A percentile compares a stretch with the other conserved stretches of the same genome.
phyloP scores from a whole-genome alignment of 75 land plant species.

The Picea glauca region DNA sequence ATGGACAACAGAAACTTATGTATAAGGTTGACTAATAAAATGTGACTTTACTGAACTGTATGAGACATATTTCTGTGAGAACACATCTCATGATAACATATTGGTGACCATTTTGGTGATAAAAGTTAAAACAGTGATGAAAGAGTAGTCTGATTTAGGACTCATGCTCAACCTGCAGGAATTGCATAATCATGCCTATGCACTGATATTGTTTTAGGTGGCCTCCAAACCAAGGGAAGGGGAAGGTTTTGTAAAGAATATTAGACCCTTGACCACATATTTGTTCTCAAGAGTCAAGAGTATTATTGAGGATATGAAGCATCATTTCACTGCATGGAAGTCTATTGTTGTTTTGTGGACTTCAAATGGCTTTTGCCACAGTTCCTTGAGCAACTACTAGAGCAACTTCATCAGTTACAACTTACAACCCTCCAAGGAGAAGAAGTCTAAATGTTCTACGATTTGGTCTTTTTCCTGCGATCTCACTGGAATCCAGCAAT shows the following conservation, averaged over 20 bases:
- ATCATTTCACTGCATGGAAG: too few relatives aligned
- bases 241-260: too few relatives aligned
- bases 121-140: background rate
- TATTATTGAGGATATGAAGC: too few relatives aligned
- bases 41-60: background rate
- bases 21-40: background rate
- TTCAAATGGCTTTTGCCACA: background rate
- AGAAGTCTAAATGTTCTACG: too few relatives aligned
- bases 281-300: too few relatives aligned
- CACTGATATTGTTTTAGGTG: too few relatives aligned
- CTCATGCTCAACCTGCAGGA: background rate
- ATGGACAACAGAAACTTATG: background rate
- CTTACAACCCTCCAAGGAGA: too few relatives aligned
- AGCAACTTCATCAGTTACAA: too few relatives aligned
- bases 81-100: background rate
- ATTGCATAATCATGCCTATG: background rate
- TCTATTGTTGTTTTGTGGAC: background rate
- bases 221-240: too few relatives aligned
- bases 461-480: too few relatives aligned
- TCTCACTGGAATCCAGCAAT: too few relatives aligned
- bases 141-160: background rate
- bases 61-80: background rate
- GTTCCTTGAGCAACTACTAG: background rate
- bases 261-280: too few relatives aligned
- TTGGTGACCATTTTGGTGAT: background rate